Evolutionary conservation across 345 rosid genomes (phyloP).

Genomic region (Bruguiera gymnorhiza): DNA sequence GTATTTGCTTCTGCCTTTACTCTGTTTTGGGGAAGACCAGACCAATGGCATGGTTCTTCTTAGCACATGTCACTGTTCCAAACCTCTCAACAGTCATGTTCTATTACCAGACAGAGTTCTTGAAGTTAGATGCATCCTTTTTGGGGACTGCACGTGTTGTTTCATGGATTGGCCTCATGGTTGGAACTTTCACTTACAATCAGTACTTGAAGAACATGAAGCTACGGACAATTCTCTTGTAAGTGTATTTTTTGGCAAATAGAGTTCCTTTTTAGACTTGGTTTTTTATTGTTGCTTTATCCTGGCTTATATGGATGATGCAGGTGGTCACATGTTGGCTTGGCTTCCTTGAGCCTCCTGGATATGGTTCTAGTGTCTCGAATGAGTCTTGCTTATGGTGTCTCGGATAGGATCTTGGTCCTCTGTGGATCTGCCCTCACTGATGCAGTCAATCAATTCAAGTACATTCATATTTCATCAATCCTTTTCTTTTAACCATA

Average conservation of each 20-base stretch:
- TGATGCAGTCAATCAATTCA: slow-evolving; percentile 94
- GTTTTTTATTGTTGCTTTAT: neutral
- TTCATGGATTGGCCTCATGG: slow-evolving; percentile 94
- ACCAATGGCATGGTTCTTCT: slow-evolving; percentile 97
- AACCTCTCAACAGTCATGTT: slow-evolving; percentile 93
- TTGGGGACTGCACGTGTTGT: slow-evolving; percentile 82
- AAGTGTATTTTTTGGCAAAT: slow-evolving; percentile 28
- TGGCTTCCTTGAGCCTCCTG: slow-evolving; percentile 56
- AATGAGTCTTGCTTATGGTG: slow-evolving; percentile 46
- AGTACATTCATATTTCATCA: slow-evolving; percentile 36
- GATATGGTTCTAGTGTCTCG: slow-evolving; percentile 75
- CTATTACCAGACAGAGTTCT: slow-evolving; percentile 88
- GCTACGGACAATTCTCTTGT: slow-evolving; percentile 73
- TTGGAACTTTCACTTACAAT: slow-evolving; percentile 77
- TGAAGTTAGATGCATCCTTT: slow-evolving; percentile 83
- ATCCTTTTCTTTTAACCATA: slow-evolving; percentile 8
- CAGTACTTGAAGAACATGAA: slow-evolving; percentile 69
- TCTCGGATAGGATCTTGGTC: slow-evolving; percentile 88
- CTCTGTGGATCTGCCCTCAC: slow-evolving; percentile 81
- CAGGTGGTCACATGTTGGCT: slow-evolving; percentile 81
- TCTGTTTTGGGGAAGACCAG: slow-evolving; percentile 40
- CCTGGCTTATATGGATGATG: slow-evolving; percentile 26
- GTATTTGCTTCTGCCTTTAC: slow-evolving; percentile 17
- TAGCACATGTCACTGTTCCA: slow-evolving; percentile 80
- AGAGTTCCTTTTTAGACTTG: neutral